Base-by-base conservation (phyloP, 75 land plant species). In the Chamaecyparis obtusa region DNA sequence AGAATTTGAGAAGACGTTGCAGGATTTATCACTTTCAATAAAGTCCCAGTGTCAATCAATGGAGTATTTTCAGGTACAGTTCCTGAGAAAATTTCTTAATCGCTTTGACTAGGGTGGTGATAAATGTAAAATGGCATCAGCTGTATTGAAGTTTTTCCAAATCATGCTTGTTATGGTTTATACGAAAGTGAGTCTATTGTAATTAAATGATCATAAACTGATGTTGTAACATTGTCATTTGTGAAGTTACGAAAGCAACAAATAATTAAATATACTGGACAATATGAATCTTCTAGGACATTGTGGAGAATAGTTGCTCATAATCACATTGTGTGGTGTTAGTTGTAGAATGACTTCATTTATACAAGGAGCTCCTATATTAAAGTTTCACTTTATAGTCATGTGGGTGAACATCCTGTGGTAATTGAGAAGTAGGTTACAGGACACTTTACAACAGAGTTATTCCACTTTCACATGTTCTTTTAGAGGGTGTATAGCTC, bases 1-100 rank as follows among this genome's bases (percentile, higher is more conserved):
- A 39, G 91, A 90, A 57, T 85, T 90, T 54, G 91, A 90, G 46
- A 85, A 89, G 57, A 87, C 83, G 35, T 82, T 90, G 46, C 87
- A 89, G 60, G 86, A 81, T 49, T 75, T 90, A 36, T 46, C 37
- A 16, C 54, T 41, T 33, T 89, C 82, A 39, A 41, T 90, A 37
- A 43, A 74, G 27, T 87, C 91, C 43, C 91, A 90, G 33, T 91
- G 91, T 5, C 77, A 82, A 78, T 90, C 88, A 32, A 90, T 90
- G 91, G 91, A 90, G 83, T 90, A 90, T 90, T 90, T 90, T 76
- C 91, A 90, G 88, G 88, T 88, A 86, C 9, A 35, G 10, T 51
- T 37, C 44, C n/a, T 1, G 14, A 21, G 39, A 46, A 1, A 44
- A 81, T 9, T 46, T 48, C 17, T 81, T n/a, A 46, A 81, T 81